Base-by-base conservation (phyloP, 805 yeast genomes). In the Candida sonorensis region DNA sequence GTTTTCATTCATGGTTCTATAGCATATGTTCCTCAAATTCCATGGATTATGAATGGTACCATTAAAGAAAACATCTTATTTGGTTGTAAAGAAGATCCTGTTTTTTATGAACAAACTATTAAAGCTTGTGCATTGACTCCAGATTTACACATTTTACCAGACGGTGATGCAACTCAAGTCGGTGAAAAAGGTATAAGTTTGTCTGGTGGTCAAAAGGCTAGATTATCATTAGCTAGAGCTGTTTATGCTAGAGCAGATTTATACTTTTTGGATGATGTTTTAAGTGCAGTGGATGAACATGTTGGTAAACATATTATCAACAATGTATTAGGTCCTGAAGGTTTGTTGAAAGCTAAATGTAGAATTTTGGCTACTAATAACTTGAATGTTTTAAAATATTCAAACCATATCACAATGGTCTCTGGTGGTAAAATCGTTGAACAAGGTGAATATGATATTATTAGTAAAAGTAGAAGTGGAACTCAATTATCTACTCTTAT, bases 131-230 rank as follows among this genome's bases (percentile, higher is more conserved):
- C 94, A 5, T 67, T 88, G 46, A 63, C 68, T 15, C 75, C 76
- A 19, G 97, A 88, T 60, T 66, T 88, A 44, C 70, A 70, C 16
- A 75, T 78, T 23, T 67, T 88, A 36, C 84, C 94, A 2, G 78
- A 82, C 45, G 94, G 95, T 34, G 97, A 88, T 54, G 64, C 66
- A 33, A 88, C 97, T 5, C 77, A 81, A 49, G 96, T 88, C 36
- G 97, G 97, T 44, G 97, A 88, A 61, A 84, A 88, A 58, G 97
- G 97, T 45, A 86, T 88, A 32, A 83, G 95, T 9, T 67, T 88
- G 27, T 82, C 94, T 29, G 97, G 97, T 31, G 97, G 97, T 31
- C 97, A 88, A 59, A 88, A 88, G 64, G 96, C 97, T 1, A 77
- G 97, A 57, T 68, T 88, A 23, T 77, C 94, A 1, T 69, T 88